Conservation (phyloP, 1,139 yeast species). For the Taphrina pruni region DNA sequence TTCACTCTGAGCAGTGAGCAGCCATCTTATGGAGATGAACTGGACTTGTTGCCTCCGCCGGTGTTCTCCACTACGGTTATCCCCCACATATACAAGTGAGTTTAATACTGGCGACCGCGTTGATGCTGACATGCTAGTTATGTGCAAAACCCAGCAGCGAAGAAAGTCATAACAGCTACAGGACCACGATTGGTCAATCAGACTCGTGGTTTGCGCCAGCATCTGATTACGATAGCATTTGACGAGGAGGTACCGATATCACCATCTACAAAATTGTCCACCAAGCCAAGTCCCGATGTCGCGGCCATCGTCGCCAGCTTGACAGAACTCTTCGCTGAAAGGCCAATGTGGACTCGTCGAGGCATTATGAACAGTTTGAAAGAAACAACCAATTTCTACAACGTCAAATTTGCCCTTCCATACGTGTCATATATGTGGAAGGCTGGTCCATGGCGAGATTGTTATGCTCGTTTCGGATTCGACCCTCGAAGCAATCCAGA, state of each 20-base stretch:
- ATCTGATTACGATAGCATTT: slow-evolving; percentile 25
- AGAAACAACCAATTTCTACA: slow-evolving; percentile 55
- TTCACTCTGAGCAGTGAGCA: slow-evolving; percentile 49
- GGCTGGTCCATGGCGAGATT: slow-evolving; percentile 94
- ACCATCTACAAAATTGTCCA: slow-evolving; percentile 56
- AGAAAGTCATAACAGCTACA: slow-evolving; percentile 15
- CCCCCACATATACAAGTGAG: slow-evolving; percentile 70
- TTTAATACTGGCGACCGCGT: not conserved
- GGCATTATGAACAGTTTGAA: slow-evolving; percentile 67
- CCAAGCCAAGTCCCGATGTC: slow-evolving; percentile 49
- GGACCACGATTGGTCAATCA: slow-evolving; percentile 27
- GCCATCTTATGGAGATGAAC: slow-evolving; percentile 55
- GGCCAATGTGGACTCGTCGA: slow-evolving; percentile 87
- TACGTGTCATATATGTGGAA: slow-evolving; percentile 78
- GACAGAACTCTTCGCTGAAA: slow-evolving; percentile 61
- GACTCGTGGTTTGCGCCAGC: slow-evolving; percentile 19
- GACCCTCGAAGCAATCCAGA: slow-evolving; percentile 68
- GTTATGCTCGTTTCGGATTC: slow-evolving; percentile 78
- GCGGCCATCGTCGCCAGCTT: slow-evolving; percentile 61
- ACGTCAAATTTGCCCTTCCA: slow-evolving; percentile 77
- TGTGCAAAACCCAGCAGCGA: slow-evolving; percentile 59
- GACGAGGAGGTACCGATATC: slow-evolving; percentile 53
- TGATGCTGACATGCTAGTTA: slow-evolving; percentile 49
- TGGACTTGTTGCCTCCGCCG: slow-evolving; percentile 86
- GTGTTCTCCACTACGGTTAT: slow-evolving; percentile 74